Percentiles rank a stretch among this genome's conserved stretches.
Conservation (phyloP, 495 filamentous ascomycete species). For the Hypoxylon perforatum region DNA sequence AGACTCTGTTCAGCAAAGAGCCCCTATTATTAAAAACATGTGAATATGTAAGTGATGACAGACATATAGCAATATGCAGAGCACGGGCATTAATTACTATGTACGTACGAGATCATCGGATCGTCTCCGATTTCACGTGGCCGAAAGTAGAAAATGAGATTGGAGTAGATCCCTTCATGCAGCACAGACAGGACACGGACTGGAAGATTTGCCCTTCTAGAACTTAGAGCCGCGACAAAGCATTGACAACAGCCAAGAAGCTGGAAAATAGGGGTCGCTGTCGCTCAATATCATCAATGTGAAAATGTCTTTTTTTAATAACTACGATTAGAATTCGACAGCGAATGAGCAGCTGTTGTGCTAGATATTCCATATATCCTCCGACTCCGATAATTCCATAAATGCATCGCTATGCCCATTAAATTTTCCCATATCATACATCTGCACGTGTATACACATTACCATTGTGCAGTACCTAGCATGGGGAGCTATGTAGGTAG, state of each 20-base stretch:
- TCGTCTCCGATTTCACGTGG: slow-evolving; percentile 19
- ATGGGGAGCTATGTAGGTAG: too few species aligned
- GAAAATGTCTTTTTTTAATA: slow-evolving; percentile 20
- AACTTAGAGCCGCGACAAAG: too few species aligned
- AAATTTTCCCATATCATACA: slow-evolving; percentile 32
- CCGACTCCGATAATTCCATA: slow-evolving; percentile 11
- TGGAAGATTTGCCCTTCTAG: too few species aligned
- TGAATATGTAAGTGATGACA: background rate
- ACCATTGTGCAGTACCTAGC: slow-evolving; percentile 11
- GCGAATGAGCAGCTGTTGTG: slow-evolving; percentile 14
- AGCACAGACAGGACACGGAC: too few species aligned
- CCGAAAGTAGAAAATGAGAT: slow-evolving; percentile 2
- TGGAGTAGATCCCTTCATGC: background rate
- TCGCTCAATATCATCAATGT: background rate
- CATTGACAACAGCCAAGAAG: too few species aligned
- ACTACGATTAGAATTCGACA: slow-evolving; percentile 40
- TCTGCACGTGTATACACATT: slow-evolving; percentile 36
- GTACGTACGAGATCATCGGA: slow-evolving; percentile 9
- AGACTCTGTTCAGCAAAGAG: too few species aligned
- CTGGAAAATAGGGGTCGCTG: too few species aligned
- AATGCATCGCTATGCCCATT: slow-evolving; percentile 41
- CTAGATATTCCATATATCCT: slow-evolving; percentile 1
- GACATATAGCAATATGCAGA: background rate
- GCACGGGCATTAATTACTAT: background rate
- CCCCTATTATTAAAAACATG: too few species aligned